phyloP scores from a whole-genome alignment of 306 rosid species.

The Aeschynomene evenia region DNA sequence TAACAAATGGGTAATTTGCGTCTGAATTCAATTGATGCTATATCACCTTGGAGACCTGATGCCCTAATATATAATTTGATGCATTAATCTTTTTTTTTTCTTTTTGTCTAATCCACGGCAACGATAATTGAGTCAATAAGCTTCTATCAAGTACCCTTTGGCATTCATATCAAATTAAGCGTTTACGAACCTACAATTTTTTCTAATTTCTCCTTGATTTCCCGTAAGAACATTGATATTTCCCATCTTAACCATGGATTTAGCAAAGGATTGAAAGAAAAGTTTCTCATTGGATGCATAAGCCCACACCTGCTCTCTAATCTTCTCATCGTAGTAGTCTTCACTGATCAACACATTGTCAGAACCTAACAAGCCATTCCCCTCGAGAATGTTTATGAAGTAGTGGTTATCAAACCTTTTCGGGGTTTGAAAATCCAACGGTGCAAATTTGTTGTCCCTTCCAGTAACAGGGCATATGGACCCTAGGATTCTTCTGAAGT shows the following conservation, averaged over 20 bases:
- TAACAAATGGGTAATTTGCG: slow-evolving; percentile 51
- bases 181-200: slow-evolving; percentile 68
- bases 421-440: slow-evolving; percentile 71
- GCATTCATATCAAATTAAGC: slow-evolving; percentile 2
- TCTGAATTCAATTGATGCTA: slow-evolving; percentile 45
- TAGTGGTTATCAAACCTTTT: slow-evolving; percentile 76
- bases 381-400: slow-evolving; percentile 68
- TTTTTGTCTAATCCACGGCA: neutral
- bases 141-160: neutral
- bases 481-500: slow-evolving; percentile 51
- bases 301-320: slow-evolving; percentile 53
- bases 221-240: slow-evolving; percentile 70
- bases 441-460: slow-evolving; percentile 53
- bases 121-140: neutral
- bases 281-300: slow-evolving; percentile 63
- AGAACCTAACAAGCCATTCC: slow-evolving; percentile 71
- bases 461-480: slow-evolving; percentile 77
- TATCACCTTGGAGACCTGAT: slow-evolving; percentile 51
- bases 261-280: slow-evolving; percentile 68
- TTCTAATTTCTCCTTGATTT: slow-evolving; percentile 65
- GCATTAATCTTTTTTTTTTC: too few species aligned
- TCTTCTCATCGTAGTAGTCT: slow-evolving; percentile 52
- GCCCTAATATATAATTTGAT: slow-evolving; percentile 9
- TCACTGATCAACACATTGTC: slow-evolving; percentile 66
- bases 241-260: slow-evolving; percentile 84